Evolutionary conservation across 2,329 filamentous ascomycete species (phyloP), one percentile per base, ranked within the genome.

Genomic region (Aspergillus bombycis): DNA sequence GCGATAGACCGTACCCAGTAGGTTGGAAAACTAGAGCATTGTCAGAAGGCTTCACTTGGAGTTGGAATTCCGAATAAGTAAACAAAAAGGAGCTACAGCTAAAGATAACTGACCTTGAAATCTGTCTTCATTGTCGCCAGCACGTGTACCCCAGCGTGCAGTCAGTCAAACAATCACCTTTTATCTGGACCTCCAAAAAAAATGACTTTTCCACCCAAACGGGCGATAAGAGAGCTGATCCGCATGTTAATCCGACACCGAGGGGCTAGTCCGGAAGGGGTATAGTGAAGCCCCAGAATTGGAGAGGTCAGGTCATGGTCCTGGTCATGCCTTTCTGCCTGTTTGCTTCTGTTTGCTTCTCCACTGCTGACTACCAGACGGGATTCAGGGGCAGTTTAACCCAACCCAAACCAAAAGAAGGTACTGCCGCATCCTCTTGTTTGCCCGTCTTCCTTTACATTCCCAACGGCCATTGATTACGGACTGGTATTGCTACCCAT

Each of bases 1-100:
- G 83, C 93, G 93, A 84, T 98, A 99, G 77, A 99, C 95, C 71
- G 95, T 99, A 77, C 95, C 96, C 75, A 99, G 88, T 78, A 99
- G 87, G 81, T 98, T 99, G 78, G 94, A 97, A 82, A 99, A 99
- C 94, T 97, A 63, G 57, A 48, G 41, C 41, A 56, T 53, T 28
- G 14, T 48, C 12, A 59, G 48, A 12, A 32, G 19, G 9, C 7
- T 52, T 52, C 8, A 10, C 19, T n/a, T 34, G 21, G 30, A 14
- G 28, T 50, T 28, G 10, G 19, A 10, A 21, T 53, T 14, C 28
- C 28, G 21, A 5, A 34, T 38, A 6, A 11, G 55, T 28, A 28
- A 21, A 23, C 21, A 38, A 28, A 28, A 6, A 38, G 6, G 12
- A 14, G 8, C 26, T 48, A 46, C 2, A 32, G 5, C 21, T 12